Conservation (phyloP, 2,329 filamentous ascomycete species). For the Colletotrichum cuscutae region DNA sequence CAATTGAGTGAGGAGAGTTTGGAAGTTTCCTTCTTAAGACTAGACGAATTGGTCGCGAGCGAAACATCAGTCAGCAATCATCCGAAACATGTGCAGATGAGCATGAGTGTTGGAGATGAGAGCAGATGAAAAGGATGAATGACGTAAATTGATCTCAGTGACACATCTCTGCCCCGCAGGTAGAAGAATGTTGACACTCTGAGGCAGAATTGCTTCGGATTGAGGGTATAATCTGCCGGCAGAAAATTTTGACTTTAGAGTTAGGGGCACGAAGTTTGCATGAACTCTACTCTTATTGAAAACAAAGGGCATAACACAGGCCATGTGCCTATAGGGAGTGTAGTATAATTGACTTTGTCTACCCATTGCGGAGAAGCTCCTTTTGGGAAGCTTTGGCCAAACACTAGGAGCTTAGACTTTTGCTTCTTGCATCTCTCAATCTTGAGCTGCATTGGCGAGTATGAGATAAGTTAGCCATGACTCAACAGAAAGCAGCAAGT, state of each 20-base stretch:
- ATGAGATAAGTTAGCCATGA: not conserved
- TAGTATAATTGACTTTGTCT: conserved; percentile 11
- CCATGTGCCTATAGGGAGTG: not conserved
- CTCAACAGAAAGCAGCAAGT: not conserved
- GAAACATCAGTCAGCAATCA: not conserved
- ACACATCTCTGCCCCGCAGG: not conserved
- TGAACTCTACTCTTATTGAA: conserved; percentile 2
- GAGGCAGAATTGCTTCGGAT: conserved; percentile 7
- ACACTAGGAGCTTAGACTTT: not conserved
- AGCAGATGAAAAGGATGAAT: too few relatives aligned
- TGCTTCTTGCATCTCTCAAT: too few relatives aligned
- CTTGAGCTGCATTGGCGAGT: not conserved
- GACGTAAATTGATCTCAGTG: not conserved
- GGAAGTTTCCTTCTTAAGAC: not conserved
- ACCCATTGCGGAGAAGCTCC: not conserved
- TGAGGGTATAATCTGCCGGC: not conserved
- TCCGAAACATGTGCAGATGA: not conserved
- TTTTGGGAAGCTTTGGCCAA: not conserved
- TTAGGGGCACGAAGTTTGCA: not conserved
- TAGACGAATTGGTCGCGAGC: not conserved
- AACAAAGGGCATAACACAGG: not conserved
- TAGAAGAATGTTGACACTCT: not conserved
- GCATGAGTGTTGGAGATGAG: not conserved
- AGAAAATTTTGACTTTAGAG: not conserved
- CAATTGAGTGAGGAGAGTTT: too few relatives aligned